Evolutionary conservation across 2,329 filamentous ascomycete genomes (phyloP).

Genomic region (Nothopassalora personata): DNA sequence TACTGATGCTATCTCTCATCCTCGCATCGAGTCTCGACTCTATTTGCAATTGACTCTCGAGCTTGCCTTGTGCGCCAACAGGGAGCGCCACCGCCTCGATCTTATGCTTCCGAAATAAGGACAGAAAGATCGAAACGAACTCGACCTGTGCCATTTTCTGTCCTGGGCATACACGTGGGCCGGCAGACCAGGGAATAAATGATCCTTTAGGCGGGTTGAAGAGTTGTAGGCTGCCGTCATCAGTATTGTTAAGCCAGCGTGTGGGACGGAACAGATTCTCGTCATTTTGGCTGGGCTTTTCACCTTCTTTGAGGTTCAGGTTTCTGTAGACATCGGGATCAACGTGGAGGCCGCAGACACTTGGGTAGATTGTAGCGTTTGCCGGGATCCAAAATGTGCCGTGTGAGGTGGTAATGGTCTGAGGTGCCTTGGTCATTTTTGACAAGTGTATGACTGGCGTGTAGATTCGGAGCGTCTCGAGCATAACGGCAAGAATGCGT

Average conservation of each 20-base stretch:
- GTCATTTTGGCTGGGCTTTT: constrained; percentile 21
- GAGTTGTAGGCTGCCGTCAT: constrained; percentile 17
- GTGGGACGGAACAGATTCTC: constrained; percentile 36
- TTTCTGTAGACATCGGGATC: constrained; percentile 22
- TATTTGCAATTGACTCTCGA: constrained; percentile 14
- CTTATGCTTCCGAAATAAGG: constrained; percentile 28
- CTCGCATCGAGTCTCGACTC: constrained; percentile 19
- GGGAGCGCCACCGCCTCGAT: constrained; percentile 21
- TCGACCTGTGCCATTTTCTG: constrained; percentile 54
- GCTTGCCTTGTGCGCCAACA: constrained; percentile 1
- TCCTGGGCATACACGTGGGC: constrained; percentile 49
- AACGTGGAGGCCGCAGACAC: constrained; percentile 30
- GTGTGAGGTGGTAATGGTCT: constrained; percentile 28
- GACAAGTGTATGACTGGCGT: constrained; percentile 35
- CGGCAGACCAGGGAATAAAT: constrained; percentile 47
- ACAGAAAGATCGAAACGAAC: constrained; percentile 45
- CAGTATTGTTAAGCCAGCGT: constrained; percentile 35
- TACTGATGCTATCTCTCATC: constrained; percentile 21
- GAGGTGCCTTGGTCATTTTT: constrained; percentile 29
- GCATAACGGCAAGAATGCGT: constrained; percentile 47
- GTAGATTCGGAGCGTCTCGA: constrained; percentile 44
- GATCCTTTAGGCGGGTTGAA: constrained; percentile 37
- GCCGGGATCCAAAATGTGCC: constrained; percentile 31
- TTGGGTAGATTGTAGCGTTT: constrained; percentile 35
- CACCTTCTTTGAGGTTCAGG: constrained; percentile 14